phyloP scores from a whole-genome alignment of 163 green algal species.

The Scenedesmus sp. region DNA sequence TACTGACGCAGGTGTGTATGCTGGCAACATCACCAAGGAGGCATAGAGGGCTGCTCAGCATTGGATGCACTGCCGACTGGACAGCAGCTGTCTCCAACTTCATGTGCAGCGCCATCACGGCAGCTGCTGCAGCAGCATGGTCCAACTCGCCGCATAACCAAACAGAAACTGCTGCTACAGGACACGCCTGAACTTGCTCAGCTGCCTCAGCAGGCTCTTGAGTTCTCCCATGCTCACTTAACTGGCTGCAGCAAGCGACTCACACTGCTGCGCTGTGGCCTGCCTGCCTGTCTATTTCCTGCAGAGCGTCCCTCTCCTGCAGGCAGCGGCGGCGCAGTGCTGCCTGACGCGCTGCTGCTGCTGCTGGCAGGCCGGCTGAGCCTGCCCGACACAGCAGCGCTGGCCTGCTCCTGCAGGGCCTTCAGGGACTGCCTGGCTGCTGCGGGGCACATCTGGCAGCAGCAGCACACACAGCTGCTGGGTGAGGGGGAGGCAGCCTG shows the following conservation, averaged over 20 bases:
- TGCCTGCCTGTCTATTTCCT: background rate
- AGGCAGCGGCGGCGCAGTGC: background rate
- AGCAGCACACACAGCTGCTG: conserved; percentile 14
- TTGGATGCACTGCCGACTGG: too few relatives aligned
- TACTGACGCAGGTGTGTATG: background rate
- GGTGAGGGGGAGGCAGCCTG: background rate
- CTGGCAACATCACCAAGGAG: too few relatives aligned
- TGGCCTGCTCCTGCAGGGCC: background rate
- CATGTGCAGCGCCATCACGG: too few relatives aligned
- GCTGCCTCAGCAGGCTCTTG: too few relatives aligned
- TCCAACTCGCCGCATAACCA: too few relatives aligned
- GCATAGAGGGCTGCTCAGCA: too few relatives aligned
- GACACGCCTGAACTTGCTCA: too few relatives aligned
- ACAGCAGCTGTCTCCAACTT: too few relatives aligned
- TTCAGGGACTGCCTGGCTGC: background rate
- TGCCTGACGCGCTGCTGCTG: conserved; percentile 24
- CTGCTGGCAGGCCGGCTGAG: background rate
- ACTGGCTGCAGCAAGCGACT: background rate
- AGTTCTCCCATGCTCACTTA: background rate
- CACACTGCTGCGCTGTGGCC: background rate
- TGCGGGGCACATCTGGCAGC: background rate
- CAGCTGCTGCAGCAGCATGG: too few relatives aligned
- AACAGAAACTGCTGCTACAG: too few relatives aligned
- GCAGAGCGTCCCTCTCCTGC: background rate
- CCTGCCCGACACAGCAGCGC: background rate